A percentile compares a stretch with the other conserved stretches of the same genome.
These are phyloP conservation scores for Prunus yedoensis DNA, from an alignment of 331 rosid genomes.

Conservation along the genomic window DNA sequence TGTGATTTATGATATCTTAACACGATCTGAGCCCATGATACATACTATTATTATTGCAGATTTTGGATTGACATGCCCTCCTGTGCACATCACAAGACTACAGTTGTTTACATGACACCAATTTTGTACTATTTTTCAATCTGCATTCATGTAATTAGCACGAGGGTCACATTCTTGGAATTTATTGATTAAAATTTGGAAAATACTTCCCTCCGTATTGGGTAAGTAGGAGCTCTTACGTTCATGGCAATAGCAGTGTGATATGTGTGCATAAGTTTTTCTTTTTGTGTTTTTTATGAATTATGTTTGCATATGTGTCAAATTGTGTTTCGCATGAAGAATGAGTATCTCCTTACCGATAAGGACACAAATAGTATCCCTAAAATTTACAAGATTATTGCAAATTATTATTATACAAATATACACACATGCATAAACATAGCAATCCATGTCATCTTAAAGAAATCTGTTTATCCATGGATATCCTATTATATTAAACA, in stretches of 20 bases:
- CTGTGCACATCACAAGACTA: constrained; percentile 1
- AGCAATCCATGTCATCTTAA: not conserved
- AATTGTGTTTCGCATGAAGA: too few relatives aligned
- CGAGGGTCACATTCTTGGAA: constrained; percentile 1
- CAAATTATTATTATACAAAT: not conserved
- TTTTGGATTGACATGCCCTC: constrained; percentile 1
- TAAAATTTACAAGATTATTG: not conserved
- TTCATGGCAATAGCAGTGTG: too few relatives aligned
- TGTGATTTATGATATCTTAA: constrained; percentile 8
- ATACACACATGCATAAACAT: not conserved
- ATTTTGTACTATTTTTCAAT: not conserved
- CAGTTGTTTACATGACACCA: not conserved
- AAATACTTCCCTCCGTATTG: too few relatives aligned
- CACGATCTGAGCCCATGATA: constrained; percentile 1
- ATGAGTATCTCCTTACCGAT: too few relatives aligned
- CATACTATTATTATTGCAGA: not conserved
- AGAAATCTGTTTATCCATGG: not conserved
- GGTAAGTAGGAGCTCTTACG: too few relatives aligned
- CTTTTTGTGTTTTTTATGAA: too few relatives aligned
- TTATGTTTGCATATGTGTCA: too few relatives aligned
- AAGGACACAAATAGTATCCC: too few relatives aligned
- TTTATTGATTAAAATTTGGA: too few relatives aligned
- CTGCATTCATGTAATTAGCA: constrained; percentile 8
- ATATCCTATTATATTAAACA: too few relatives aligned
- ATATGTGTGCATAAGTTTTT: too few relatives aligned